phyloP scores from a whole-genome alignment of 306 rosid genomes.

The Astragalus glycyphyllos region DNA sequence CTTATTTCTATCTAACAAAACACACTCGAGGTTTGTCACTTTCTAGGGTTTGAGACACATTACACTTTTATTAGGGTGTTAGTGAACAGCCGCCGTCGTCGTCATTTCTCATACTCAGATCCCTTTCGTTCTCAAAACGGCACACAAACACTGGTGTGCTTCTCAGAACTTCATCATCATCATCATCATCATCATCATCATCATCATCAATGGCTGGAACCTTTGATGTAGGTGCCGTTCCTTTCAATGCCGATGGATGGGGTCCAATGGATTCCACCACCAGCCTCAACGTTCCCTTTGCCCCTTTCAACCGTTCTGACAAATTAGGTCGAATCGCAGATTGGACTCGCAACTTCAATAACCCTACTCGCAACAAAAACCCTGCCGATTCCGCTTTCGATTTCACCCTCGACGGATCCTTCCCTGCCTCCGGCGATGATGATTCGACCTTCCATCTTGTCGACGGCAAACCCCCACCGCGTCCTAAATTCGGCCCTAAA shows the following conservation, averaged over 20 bases:
- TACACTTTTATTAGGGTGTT: no score
- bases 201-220: constrained; percentile 47
- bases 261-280: constrained; percentile 69
- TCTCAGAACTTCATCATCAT: background rate
- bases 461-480: constrained; percentile 88
- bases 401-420: constrained; percentile 82
- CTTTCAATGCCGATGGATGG: constrained; percentile 89
- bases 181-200: no score
- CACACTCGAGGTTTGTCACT: no score
- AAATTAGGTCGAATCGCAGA: constrained; percentile 91
- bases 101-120: no score
- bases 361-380: constrained; percentile 65
- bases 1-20: no score
- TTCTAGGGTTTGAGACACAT: no score
- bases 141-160: no score
- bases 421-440: constrained; percentile 65
- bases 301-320: constrained; percentile 91
- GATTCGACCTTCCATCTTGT: constrained; percentile 80
- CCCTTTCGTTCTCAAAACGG: no score
- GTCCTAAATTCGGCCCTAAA: constrained; percentile 83
- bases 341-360: constrained; percentile 83
- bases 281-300: constrained; percentile 74
- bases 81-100: no score
- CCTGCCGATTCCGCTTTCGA: constrained; percentile 84
- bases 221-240: constrained; percentile 78